A percentile compares a stretch with the other conserved stretches of the same genome.
These are phyloP conservation scores for Carallia brachiata DNA, from an alignment of 345 rosid genomes.

Conservation along the genomic window DNA sequence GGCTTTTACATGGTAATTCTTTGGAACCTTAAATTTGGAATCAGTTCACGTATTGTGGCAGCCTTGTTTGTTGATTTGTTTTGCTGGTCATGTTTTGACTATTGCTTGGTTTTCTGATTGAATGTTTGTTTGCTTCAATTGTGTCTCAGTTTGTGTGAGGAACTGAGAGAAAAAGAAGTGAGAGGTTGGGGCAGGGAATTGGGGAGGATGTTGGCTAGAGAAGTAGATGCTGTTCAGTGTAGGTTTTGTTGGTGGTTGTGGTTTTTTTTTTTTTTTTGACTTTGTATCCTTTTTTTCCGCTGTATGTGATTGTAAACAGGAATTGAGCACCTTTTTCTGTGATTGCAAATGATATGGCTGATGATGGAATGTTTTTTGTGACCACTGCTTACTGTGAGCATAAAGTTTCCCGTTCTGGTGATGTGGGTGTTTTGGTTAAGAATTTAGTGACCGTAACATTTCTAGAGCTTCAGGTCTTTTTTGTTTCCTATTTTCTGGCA, in stretches of 20 bases:
- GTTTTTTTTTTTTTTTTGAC: too few relatives aligned
- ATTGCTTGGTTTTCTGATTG: not conserved
- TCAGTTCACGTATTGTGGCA: constrained; percentile 2
- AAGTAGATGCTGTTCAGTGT: too few relatives aligned
- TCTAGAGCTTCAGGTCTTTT: not conserved
- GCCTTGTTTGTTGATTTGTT: not conserved
- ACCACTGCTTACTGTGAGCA: too few relatives aligned
- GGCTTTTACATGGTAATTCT: constrained; percentile 74
- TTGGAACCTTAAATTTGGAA: not conserved
- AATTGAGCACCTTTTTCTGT: too few relatives aligned
- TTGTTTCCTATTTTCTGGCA: constrained; percentile 28
- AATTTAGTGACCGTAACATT: constrained; percentile 12
- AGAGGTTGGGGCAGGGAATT: too few relatives aligned
- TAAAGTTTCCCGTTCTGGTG: not conserved
- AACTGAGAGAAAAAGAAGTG: too few relatives aligned
- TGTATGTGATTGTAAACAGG: too few relatives aligned
- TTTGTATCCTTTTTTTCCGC: too few relatives aligned
- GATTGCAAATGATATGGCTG: too few relatives aligned
- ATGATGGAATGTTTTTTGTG: too few relatives aligned
- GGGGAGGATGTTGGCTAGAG: too few relatives aligned
- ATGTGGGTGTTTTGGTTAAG: constrained; percentile 10
- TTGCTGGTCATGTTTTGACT: not conserved
- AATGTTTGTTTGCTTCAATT: not conserved
- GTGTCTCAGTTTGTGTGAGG: not conserved
- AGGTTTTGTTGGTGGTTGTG: too few relatives aligned